Conservation (phyloP, 768 basidiomycete genomes). For the Russula emetica region DNA sequence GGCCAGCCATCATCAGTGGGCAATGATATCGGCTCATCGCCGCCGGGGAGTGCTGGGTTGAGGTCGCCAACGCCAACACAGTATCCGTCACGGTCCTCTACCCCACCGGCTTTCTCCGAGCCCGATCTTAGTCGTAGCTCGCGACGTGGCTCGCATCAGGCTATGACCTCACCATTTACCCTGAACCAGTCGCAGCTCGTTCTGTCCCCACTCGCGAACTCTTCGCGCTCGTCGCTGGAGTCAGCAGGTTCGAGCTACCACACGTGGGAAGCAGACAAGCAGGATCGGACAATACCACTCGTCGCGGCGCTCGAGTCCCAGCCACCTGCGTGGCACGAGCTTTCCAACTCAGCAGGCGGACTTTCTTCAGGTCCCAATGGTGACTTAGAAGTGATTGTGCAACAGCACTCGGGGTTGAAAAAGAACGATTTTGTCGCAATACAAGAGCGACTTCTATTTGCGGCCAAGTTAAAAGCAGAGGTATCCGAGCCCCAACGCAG, state of each 20-base stretch:
- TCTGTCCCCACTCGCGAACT: slow-evolving; percentile 68
- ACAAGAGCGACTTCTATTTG: slow-evolving; percentile 70
- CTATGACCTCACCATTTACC: slow-evolving; percentile 48
- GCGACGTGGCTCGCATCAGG: slow-evolving; percentile 20
- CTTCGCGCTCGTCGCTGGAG: slow-evolving; percentile 74
- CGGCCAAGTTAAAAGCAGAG: slow-evolving; percentile 52
- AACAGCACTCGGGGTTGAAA: slow-evolving; percentile 60
- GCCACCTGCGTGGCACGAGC: slow-evolving; percentile 62
- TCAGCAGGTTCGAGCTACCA: slow-evolving; percentile 84
- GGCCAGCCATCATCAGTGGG: slow-evolving; percentile 41
- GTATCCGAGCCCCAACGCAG: slow-evolving; percentile 57
- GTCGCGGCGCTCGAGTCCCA: slow-evolving; percentile 51
- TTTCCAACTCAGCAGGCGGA: slow-evolving; percentile 41
- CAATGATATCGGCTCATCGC: slow-evolving; percentile 47
- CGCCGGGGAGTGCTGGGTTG: slow-evolving; percentile 40
- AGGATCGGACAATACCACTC: slow-evolving; percentile 49
- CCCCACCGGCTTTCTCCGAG: slow-evolving; percentile 47
- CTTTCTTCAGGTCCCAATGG: slow-evolving; percentile 46
- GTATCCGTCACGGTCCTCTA: slow-evolving; percentile 48
- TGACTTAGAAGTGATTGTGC: slow-evolving; percentile 64
- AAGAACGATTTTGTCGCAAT: slow-evolving; percentile 67
- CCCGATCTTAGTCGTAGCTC: slow-evolving; percentile 31
- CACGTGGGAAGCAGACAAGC: slow-evolving; percentile 61
- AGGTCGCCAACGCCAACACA: slow-evolving; percentile 71
- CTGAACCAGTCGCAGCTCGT: slow-evolving; percentile 53